Percentiles rank a stretch among this genome's conserved stretches.
Conservation (phyloP, 208 protist species). For the Angomonas deanei region DNA sequence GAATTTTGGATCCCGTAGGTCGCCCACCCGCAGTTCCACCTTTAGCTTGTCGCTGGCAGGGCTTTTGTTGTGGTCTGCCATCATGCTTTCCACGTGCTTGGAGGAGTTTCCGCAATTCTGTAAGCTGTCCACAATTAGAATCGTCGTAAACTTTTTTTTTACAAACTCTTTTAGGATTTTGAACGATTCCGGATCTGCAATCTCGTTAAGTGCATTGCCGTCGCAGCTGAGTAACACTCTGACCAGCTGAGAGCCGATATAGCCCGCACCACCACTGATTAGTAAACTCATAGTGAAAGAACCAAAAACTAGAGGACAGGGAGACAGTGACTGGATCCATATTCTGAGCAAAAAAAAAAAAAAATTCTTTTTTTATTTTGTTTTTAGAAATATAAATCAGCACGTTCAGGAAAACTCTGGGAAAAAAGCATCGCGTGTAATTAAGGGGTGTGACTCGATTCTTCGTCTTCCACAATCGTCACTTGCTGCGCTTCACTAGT, state of each 20-base stretch:
- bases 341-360: conserved; percentile 9
- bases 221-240: conserved; percentile 79
- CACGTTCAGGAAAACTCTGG: not conserved
- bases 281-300: conserved; percentile 1
- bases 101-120: conserved; percentile 56
- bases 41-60: not conserved
- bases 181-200: not conserved
- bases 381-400: not conserved
- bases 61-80: not conserved
- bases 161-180: not conserved
- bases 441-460: not conserved
- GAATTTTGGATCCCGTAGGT: conserved; percentile 75
- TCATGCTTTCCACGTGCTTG: conserved; percentile 22
- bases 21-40: conserved; percentile 67
- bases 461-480: not conserved
- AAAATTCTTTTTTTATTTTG: not conserved
- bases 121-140: conserved; percentile 94
- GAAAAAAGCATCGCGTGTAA: not conserved
- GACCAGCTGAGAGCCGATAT: conserved; percentile 97
- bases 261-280: conserved; percentile 20
- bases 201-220: no score
- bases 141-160: conserved; percentile 39
- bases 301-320: not conserved
- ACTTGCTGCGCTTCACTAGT: not conserved
- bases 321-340: no score